Percentiles rank a stretch among this genome's conserved stretches.
Evolutionary conservation across 352 stramenopile genomes (phyloP).

Genomic region (Phytopythium mirpurense): DNA sequence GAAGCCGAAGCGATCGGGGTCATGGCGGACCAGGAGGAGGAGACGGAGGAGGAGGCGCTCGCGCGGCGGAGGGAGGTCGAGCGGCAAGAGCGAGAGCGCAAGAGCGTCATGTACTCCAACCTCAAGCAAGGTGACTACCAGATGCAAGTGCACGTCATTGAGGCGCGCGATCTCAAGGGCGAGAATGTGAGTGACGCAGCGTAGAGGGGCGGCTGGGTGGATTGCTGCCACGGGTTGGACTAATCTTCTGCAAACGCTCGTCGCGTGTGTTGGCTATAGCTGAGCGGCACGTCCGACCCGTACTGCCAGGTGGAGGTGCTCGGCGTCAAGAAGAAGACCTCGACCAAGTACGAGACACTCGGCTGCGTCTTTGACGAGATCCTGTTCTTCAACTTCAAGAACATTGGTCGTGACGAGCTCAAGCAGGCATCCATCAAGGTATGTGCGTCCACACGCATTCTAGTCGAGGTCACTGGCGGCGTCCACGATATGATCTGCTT

Average conservation of each 20-base stretch:
- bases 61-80: constrained; percentile 32
- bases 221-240: no score
- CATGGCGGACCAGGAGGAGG: constrained; percentile 63
- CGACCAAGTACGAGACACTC: constrained; percentile 75
- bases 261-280: constrained; percentile 14
- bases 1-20: constrained; percentile 22
- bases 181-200: constrained; percentile 56
- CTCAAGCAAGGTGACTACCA: constrained; percentile 79
- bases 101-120: constrained; percentile 36
- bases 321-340: constrained; percentile 63
- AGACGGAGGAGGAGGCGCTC: constrained; percentile 61
- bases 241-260: background rate
- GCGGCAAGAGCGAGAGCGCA: constrained; percentile 44
- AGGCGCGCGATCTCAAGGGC: constrained; percentile 83
- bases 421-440: constrained; percentile 68
- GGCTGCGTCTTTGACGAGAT: constrained; percentile 90
- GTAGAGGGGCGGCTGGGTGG: background rate
- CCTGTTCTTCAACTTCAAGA: constrained; percentile 86
- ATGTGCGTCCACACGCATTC: background rate
- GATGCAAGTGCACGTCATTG: constrained; percentile 83
- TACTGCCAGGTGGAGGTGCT: constrained; percentile 83
- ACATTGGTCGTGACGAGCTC: constrained; percentile 72
- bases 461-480: no score
- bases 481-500: no score
- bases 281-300: constrained; percentile 86